These are phyloP conservation scores for Cutaneotrichosporon dermatis DNA, from an alignment of 1,284 basidiomycete species.

Conservation along the genomic window DNA sequence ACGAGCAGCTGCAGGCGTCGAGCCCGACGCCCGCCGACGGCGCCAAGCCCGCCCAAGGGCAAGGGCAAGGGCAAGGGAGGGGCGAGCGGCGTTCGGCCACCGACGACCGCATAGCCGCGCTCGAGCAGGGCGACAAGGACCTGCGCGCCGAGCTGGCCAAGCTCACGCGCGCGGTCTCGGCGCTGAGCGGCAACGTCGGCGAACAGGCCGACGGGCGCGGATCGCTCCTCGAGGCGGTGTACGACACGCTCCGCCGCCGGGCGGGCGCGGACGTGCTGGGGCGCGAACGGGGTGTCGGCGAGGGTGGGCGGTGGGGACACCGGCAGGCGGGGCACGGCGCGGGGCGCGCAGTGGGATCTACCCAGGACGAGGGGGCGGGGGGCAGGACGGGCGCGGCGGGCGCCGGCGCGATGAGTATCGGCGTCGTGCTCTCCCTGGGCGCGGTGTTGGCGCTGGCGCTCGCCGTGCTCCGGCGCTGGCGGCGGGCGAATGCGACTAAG, in stretches of 20 bases:
- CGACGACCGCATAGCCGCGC: not conserved
- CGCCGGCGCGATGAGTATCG: not conserved
- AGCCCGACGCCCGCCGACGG: no score
- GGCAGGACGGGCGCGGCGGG: no score
- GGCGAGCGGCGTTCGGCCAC: not conserved
- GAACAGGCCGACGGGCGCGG: conserved; percentile 11
- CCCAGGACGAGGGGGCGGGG: no score
- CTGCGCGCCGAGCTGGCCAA: conserved; percentile 4
- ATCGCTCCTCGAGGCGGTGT: conserved; percentile 2
- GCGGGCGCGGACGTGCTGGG: not conserved
- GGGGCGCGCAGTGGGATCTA: no score
- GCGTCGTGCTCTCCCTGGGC: not conserved
- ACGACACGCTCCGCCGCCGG: not conserved
- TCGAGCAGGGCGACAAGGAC: not conserved
- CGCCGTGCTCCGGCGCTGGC: not conserved
- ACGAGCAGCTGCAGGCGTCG: not conserved
- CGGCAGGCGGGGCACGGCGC: not conserved
- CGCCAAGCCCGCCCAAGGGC: no score
- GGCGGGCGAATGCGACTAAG: not conserved
- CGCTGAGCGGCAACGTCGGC: not conserved
- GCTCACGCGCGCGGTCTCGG: not conserved
- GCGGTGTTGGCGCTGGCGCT: conserved; percentile 5
- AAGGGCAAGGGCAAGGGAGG: not conserved
- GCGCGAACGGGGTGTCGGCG: not conserved
- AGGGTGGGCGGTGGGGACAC: not conserved